A percentile compares a stretch with the other conserved stretches of the same genome.
Evolutionary conservation across 192 early-diverging fungal species (phyloP).

Genomic region (Coemansia sp.): DNA sequence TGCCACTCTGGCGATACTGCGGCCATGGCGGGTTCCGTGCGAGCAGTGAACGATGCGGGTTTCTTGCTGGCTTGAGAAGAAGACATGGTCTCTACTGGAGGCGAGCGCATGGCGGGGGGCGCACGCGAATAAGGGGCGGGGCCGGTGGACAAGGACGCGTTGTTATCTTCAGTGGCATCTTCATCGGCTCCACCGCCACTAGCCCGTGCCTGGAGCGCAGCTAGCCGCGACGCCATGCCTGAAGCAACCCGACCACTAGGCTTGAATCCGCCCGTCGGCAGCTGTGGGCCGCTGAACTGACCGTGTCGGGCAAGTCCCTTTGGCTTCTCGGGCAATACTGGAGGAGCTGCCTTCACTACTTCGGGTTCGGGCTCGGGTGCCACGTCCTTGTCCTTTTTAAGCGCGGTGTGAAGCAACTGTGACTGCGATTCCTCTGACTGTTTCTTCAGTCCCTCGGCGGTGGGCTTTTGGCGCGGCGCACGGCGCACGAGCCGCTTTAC

Average conservation of each 20-base stretch:
- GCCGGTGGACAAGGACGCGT: not conserved
- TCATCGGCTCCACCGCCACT: slow-evolving; percentile 29
- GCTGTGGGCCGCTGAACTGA: slow-evolving; percentile 33
- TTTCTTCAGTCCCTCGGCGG: slow-evolving; percentile 48
- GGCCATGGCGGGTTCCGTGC: not conserved
- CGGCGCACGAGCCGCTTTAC: slow-evolving; percentile 52
- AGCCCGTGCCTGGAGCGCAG: slow-evolving; percentile 49
- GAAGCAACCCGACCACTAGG: slow-evolving; percentile 47
- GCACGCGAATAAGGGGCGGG: not conserved
- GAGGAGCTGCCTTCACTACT: slow-evolving; percentile 18
- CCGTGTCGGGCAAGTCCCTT: slow-evolving; percentile 32
- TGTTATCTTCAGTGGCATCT: slow-evolving; percentile 7
- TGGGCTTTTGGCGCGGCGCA: slow-evolving; percentile 54
- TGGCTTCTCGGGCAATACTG: slow-evolving; percentile 45
- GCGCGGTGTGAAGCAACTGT: slow-evolving; percentile 41
- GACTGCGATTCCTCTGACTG: slow-evolving; percentile 47
- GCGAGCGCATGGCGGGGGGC: not conserved
- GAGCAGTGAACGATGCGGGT: slow-evolving; percentile 20
- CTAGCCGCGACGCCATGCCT: slow-evolving; percentile 54
- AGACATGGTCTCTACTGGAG: not conserved
- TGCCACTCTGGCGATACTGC: slow-evolving; percentile 44
- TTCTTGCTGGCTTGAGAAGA: slow-evolving; percentile 19
- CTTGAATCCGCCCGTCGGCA: slow-evolving; percentile 53
- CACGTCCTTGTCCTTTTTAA: slow-evolving; percentile 45
- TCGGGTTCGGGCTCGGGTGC: slow-evolving; percentile 26